These are phyloP conservation scores for Sporothrix luriei DNA, from an alignment of 2,329 filamentous ascomycete genomes.

Conservation along the genomic window DNA sequence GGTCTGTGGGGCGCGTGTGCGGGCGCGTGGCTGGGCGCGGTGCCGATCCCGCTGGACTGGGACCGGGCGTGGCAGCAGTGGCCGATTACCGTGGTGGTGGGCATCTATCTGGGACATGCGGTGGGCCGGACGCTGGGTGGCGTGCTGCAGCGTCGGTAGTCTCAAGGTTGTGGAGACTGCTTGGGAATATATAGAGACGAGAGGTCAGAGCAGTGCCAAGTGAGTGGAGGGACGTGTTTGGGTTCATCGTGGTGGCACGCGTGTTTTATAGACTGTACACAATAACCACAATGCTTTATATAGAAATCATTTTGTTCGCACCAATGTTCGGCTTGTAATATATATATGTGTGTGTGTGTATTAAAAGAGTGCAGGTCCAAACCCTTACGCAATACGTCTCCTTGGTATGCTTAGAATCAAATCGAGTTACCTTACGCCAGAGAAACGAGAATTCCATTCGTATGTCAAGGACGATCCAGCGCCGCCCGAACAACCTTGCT, in stretches of 20 bases:
- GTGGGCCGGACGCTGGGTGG: conserved; percentile 67
- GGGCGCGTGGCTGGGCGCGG: conserved; percentile 89
- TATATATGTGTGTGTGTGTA: too few species aligned
- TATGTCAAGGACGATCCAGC: conserved; percentile 19
- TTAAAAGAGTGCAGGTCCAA: neutral
- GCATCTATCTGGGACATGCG: conserved; percentile 77
- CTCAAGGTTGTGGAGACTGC: too few species aligned
- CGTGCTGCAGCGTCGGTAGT: conserved; percentile 48
- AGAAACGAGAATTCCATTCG: neutral
- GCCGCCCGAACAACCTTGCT: conserved; percentile 27
- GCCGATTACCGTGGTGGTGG: conserved; percentile 87
- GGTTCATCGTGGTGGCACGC: neutral
- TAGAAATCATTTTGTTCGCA: neutral
- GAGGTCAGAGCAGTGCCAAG: neutral
- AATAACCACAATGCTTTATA: neutral
- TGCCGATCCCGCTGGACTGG: conserved; percentile 96
- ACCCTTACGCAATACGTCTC: neutral
- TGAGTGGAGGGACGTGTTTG: neutral
- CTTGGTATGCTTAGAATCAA: neutral
- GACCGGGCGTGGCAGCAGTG: conserved; percentile 99
- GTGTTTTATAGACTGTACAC: conserved; percentile 21
- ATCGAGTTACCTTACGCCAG: neutral
- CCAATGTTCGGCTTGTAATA: neutral
- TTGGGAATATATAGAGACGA: neutral
- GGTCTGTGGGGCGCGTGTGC: conserved; percentile 74